Conservation (phyloP, 345 rosid genomes). For the Dipteronia sinensis region DNA sequence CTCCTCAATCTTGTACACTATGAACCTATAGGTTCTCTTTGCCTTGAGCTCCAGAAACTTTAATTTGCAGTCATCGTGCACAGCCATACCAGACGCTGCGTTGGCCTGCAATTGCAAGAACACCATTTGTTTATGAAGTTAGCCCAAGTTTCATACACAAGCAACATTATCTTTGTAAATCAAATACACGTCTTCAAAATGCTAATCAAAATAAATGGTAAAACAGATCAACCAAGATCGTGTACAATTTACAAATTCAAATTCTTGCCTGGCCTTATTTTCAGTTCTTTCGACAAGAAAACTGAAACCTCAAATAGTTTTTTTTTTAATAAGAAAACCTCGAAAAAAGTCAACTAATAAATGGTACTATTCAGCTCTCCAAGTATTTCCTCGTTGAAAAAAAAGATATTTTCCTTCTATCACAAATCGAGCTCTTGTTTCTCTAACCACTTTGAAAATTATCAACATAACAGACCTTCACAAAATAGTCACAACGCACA, state of each 20-base stretch:
- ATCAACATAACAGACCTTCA: no score
- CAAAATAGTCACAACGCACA: background rate
- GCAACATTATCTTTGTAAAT: background rate
- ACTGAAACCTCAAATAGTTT: background rate
- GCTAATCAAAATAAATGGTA: background rate
- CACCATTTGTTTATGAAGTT: background rate
- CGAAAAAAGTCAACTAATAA: background rate
- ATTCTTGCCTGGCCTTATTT: background rate
- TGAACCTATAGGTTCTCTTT: slow-evolving; percentile 55
- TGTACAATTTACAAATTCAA: background rate
- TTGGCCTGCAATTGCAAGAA: slow-evolving; percentile 42
- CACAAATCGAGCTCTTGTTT: background rate
- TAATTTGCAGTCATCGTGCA: slow-evolving; percentile 68
- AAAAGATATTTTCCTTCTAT: background rate
- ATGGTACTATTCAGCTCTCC: no score
- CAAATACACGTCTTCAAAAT: background rate
- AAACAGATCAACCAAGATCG: background rate
- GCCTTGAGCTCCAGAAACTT: slow-evolving; percentile 64
- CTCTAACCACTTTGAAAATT: background rate
- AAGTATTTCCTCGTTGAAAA: background rate
- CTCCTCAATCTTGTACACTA: slow-evolving; percentile 63
- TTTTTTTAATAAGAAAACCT: background rate
- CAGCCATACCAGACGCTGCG: slow-evolving; percentile 70
- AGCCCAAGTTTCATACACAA: background rate
- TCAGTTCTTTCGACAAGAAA: background rate